phyloP scores from a whole-genome alignment of 495 filamentous ascomycete species.

The Penicillium bialowiezense region DNA sequence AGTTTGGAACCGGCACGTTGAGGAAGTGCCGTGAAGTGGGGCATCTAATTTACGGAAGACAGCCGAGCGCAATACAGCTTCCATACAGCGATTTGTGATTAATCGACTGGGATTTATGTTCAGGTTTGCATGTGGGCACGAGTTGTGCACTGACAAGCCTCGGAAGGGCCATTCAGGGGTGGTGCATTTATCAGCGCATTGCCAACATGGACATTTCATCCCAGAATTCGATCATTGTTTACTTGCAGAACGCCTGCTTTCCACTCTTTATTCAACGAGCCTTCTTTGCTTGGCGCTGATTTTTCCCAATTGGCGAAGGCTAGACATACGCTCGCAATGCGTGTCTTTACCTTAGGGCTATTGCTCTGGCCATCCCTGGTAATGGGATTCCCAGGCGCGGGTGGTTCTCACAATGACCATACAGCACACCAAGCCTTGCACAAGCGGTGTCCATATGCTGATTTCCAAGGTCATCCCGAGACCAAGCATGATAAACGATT shows the following conservation, averaged over 20 bases:
- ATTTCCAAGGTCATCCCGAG: constrained; percentile 2
- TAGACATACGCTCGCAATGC: constrained; percentile 16
- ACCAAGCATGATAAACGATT: constrained; percentile 22
- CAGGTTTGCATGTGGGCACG: too few species aligned
- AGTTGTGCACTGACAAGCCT: too few species aligned
- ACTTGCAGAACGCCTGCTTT: too few species aligned
- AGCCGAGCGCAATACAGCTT: too few species aligned
- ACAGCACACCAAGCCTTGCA: constrained; percentile 9
- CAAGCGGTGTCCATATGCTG: constrained; percentile 26
- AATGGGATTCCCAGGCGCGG: constrained; percentile 12
- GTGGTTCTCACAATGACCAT: not conserved
- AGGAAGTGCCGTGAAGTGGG: too few species aligned
- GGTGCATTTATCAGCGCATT: constrained; percentile 5
- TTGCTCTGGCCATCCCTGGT: constrained; percentile 11
- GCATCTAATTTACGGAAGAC: too few species aligned
- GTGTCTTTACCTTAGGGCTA: constrained; percentile 1
- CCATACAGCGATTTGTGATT: not conserved
- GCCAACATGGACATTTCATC: not conserved
- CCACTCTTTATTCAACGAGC: too few species aligned
- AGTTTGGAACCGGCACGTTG: too few species aligned
- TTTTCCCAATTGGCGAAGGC: too few species aligned
- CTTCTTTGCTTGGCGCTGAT: too few species aligned
- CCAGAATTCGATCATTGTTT: too few species aligned
- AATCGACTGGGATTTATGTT: not conserved
- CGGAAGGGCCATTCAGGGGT: constrained; percentile 11